Percentiles rank a stretch among this genome's conserved stretches.
phyloP scores from a whole-genome alignment of 2,329 filamentous ascomycete genomes.

The Trichoderma koningiopsis region DNA sequence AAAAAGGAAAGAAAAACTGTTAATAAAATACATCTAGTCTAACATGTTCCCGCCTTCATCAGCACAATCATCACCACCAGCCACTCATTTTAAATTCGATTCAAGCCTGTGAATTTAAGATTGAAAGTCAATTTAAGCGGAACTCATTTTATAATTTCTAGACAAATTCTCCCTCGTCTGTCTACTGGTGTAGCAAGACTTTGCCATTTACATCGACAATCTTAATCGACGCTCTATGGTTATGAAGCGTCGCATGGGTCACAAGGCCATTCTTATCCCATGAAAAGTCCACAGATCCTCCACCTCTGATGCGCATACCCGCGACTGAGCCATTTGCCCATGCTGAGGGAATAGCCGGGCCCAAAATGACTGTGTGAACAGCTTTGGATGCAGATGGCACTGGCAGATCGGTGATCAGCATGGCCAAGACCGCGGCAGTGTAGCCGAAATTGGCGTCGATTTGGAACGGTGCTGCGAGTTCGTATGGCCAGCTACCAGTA shows the following conservation, averaged over 20 bases:
- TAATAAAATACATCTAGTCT: too few species aligned
- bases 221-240: slow-evolving; percentile 6
- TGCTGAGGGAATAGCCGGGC: slow-evolving; percentile 48
- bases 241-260: slow-evolving; percentile 19
- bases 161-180: too few species aligned
- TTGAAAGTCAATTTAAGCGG: background rate
- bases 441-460: slow-evolving; percentile 62
- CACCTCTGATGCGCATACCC: slow-evolving; percentile 49
- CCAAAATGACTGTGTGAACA: slow-evolving; percentile 45
- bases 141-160: background rate
- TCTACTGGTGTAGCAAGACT: slow-evolving; percentile 14
- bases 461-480: slow-evolving; percentile 52
- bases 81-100: too few species aligned
- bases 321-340: slow-evolving; percentile 50
- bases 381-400: slow-evolving; percentile 29
- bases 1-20: too few species aligned
- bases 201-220: slow-evolving; percentile 26
- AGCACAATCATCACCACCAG: too few species aligned
- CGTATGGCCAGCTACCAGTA: slow-evolving; percentile 30
- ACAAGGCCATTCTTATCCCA: slow-evolving; percentile 42
- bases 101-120: too few species aligned
- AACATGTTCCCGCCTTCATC: too few species aligned
- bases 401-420: slow-evolving; percentile 55
- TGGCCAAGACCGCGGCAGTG: slow-evolving; percentile 51
- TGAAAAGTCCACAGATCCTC: slow-evolving; percentile 45